Evolutionary conservation across 2,329 filamentous ascomycete genomes (phyloP), one percentile per base, ranked within the genome.

Genomic region (Herpomyces periplanetae): DNA sequence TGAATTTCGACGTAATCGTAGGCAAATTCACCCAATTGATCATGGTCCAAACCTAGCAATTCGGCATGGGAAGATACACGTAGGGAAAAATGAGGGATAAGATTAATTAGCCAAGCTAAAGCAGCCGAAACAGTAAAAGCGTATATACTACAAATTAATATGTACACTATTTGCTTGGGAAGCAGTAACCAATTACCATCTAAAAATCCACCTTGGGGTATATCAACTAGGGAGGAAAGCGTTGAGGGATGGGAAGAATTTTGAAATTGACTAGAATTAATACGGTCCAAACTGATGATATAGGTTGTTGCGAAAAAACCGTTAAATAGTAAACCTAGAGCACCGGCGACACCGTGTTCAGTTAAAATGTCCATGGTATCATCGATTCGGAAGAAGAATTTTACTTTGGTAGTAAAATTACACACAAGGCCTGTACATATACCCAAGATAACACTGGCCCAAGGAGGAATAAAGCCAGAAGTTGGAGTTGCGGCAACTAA

Each of bases 1-100:
- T 66, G 61, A 23, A 75, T 64, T 48, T 80, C 66, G 27, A 80
- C 66, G 37, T 75, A 80, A 37, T 80, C 66, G 45, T 75, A 75
- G 6, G 65, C 66, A 34, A 75, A 80, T 40, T 80, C 66, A 39
- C 66, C 66, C 29, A 75, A 63, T 42, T 80, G 66, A 40, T 75
- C 65, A 34, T 75, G 66, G 32, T 80, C 66, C 63, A 75, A 73
- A 28, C 66, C 66, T 22, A 75, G 53, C 6, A 75, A 53, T 39
- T 80, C 66, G 10, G 66, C 66, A 39, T 73, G 61, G 32, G 71
- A 63, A 11, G 53, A 61, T 5, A 65, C 64, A 22, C 66, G 63
- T 17, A 80, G 60, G 35, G 69, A 53, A 9, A 80, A 51, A 17
- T 65, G 65, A 11, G 66, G 66, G 10, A 71, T 47, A 26, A 57